A percentile compares a stretch with the other conserved stretches of the same genome.
phyloP scores from a whole-genome alignment of 257 asterid species.

The Nicotiana noctiflora region DNA sequence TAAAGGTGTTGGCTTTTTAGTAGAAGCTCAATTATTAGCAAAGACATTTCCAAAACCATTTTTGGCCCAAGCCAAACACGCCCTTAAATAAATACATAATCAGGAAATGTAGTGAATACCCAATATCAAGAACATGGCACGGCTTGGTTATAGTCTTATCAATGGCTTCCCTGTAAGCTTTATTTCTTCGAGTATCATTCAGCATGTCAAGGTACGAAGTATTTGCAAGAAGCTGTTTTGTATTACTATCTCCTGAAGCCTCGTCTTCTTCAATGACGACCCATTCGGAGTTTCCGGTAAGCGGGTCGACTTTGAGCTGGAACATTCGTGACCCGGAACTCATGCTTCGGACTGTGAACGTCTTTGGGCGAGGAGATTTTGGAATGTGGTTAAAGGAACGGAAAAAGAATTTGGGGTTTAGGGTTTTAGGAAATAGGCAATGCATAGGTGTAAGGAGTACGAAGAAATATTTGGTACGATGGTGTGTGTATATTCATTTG shows the following conservation, averaged over 20 bases:
- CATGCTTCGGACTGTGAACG: conserved; percentile 33
- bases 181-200: conserved; percentile 68
- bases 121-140: conserved; percentile 95
- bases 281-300: conserved; percentile 88
- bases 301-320: conserved; percentile 71
- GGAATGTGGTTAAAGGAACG: conserved; percentile 5
- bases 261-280: conserved; percentile 57
- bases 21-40: no score
- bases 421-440: conserved; percentile 27
- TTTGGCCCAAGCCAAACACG: neutral
- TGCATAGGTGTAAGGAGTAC: conserved; percentile 21
- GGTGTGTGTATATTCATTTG: neutral
- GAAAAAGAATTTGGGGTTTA: conserved; percentile 13
- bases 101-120: conserved; percentile 33
- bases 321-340: conserved; percentile 50
- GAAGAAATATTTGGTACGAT: neutral
- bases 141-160: conserved; percentile 65
- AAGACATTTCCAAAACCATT: neutral
- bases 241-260: conserved; percentile 19
- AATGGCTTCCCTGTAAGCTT: conserved; percentile 68
- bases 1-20: neutral
- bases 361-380: neutral
- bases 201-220: conserved; percentile 93
- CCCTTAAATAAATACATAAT: no score
- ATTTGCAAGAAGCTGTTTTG: conserved; percentile 52